phyloP scores from a whole-genome alignment of 108 stramenopile genomes.

The Nitzschia putrida region DNA sequence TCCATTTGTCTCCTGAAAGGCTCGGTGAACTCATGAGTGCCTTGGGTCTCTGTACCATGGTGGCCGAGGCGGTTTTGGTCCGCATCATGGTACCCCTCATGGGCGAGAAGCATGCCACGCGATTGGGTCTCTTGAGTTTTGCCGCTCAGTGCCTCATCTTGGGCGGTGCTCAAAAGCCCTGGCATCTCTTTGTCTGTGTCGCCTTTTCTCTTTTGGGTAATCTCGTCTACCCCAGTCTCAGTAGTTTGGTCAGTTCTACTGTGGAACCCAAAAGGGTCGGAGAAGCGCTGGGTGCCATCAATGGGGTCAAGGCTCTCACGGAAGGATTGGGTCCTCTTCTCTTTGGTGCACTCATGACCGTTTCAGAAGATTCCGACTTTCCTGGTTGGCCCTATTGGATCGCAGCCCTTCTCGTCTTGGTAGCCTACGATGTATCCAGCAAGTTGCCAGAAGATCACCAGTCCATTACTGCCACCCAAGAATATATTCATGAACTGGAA shows the following conservation, averaged over 20 bases:
- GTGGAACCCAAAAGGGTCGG: conserved; percentile 85
- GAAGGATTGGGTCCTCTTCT: conserved; percentile 87
- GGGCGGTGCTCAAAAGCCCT: conserved; percentile 69
- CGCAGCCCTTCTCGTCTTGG: conserved; percentile 52
- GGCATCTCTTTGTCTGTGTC: conserved; percentile 89
- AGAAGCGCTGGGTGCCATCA: conserved; percentile 92
- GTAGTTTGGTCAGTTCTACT: conserved; percentile 81
- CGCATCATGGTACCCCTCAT: conserved; percentile 79
- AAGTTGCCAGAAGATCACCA: conserved; percentile 47
- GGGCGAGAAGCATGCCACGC: conserved; percentile 77
- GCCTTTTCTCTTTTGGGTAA: conserved; percentile 80
- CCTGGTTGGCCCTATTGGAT: conserved; percentile 79
- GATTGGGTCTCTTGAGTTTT: conserved; percentile 89
- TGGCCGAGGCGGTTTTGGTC: conserved; percentile 90
- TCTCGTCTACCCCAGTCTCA: conserved; percentile 91
- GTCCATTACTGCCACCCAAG: conserved; percentile 21
- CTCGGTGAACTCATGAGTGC: conserved; percentile 92
- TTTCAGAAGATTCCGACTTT: conserved; percentile 63
- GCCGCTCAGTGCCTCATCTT: conserved; percentile 87
- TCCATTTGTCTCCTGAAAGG: conserved; percentile 73
- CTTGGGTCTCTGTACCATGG: conserved; percentile 91
- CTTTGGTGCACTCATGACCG: conserved; percentile 79
- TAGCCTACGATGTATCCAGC: conserved; percentile 49
- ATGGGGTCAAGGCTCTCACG: conserved; percentile 94
- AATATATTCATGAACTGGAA: conserved; percentile 60